Percentiles rank a stretch among this genome's conserved stretches.
phyloP scores from a whole-genome alignment of 179 eudicot species.

The Beta lomatogona region DNA sequence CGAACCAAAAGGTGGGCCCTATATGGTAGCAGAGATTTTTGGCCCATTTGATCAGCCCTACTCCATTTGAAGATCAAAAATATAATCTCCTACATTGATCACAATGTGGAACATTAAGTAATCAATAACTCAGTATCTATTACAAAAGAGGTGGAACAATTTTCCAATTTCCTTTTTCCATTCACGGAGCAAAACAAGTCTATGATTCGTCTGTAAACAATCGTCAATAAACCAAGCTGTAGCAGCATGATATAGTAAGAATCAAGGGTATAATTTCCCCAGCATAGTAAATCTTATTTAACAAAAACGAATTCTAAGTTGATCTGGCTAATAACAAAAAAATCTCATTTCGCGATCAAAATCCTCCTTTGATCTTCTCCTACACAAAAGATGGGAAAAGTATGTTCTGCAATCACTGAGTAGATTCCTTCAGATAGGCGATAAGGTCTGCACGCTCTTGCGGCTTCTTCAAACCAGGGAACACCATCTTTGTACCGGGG shows the following conservation, averaged over 20 bases:
- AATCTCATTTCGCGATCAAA: slow-evolving; percentile 21
- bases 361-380: slow-evolving; percentile 28
- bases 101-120: no score
- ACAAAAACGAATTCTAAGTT: slow-evolving; percentile 19
- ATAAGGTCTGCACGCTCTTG: slow-evolving; percentile 85
- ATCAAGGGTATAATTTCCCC: slow-evolving; percentile 6
- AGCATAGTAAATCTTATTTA: slow-evolving; percentile 23
- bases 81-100: no score
- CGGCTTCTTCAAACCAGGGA: slow-evolving; percentile 90
- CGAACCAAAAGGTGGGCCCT: no score
- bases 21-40: no score
- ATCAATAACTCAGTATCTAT: background rate
- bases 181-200: background rate
- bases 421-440: slow-evolving; percentile 72
- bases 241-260: slow-evolving; percentile 6
- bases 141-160: slow-evolving; percentile 6
- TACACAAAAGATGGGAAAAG: slow-evolving; percentile 3
- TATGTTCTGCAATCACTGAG: slow-evolving; percentile 22
- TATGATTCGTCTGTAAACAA: slow-evolving; percentile 9
- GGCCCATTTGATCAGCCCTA: no score
- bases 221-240: slow-evolving; percentile 14
- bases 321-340: slow-evolving; percentile 9
- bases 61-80: no score
- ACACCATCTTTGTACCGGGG: slow-evolving; percentile 90
- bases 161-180: background rate